Evolutionary conservation across 805 yeast species (phyloP), one percentile per base, ranked within the genome.

Genomic region (Cyberlindnera bimundalis): DNA sequence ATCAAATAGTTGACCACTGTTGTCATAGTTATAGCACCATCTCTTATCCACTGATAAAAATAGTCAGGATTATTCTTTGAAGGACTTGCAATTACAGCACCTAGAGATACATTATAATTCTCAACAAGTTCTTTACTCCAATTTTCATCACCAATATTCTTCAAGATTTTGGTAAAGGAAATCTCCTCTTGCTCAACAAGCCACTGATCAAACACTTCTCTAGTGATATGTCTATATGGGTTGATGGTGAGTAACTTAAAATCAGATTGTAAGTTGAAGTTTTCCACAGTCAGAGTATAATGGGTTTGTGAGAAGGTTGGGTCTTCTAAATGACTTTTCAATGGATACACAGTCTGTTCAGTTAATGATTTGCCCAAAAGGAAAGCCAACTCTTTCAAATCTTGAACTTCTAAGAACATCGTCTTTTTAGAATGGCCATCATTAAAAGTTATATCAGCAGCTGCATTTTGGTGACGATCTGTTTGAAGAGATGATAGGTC

Each of bases 31-130:
- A 91, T 74, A 0, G 96, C 96, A 24, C 89, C 79, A 60, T 91
- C 98, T 57, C 98, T 73, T 5, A 78, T 73, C 98, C 98, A 91
- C 57, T 85, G 95, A 55, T 74, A 91, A 55, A 78, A 89, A 62
- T 91, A 91, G 62, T 91, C 74, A 1, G 98, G 98, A 18, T 68
- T 48, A 0, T 38, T 6, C 38, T 61, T 74, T 1, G 96, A 87
- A 7, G 96, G 95, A 7, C 93, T 79, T 1, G 98, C 98, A 49
- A 90, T 71, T 5, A 88, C 83, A 2, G 78, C 85, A 23, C 97
- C 97, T 6, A 61, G 52, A 0, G 76, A 66, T 2, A 81, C 79
- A 21, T 64, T 65, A 8, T 62, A 61, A 35, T 60, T 7, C 39
- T 43, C 11, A 48, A 55, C 35, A 21, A 59, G 42, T 28, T 52